Percentiles rank a stretch among this genome's conserved stretches.
These are phyloP conservation scores for Nannochloris sp. DNA, from an alignment of 139 green algal genomes.

Conservation along the genomic window DNA sequence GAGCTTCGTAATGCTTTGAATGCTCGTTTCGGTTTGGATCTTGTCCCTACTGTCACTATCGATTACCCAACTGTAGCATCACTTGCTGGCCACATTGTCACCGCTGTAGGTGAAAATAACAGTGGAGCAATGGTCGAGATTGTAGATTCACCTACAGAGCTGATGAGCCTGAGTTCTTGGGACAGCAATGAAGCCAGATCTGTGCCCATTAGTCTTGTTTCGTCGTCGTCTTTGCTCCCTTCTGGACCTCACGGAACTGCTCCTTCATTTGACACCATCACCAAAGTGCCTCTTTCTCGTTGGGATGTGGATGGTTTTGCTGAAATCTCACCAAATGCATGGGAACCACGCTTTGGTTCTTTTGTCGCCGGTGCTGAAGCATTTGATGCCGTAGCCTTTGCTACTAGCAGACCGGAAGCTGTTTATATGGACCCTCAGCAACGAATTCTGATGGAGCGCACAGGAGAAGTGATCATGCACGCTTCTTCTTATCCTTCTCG, in stretches of 20 bases:
- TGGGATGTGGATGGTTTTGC: slow-evolving; percentile 52
- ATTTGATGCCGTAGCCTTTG: slow-evolving; percentile 63
- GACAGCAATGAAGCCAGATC: not conserved
- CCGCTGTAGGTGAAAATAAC: not conserved
- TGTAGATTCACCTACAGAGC: not conserved
- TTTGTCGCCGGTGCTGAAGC: slow-evolving; percentile 40
- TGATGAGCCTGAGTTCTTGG: not conserved
- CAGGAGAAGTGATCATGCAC: slow-evolving; percentile 24
- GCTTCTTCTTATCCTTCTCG: not conserved
- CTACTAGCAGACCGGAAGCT: slow-evolving; percentile 32
- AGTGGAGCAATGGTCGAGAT: not conserved
- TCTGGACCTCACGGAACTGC: too few species aligned
- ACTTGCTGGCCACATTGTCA: slow-evolving; percentile 13
- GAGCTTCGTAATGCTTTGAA: slow-evolving; percentile 20
- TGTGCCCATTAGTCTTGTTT: not conserved
- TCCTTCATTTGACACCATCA: slow-evolving; percentile 13
- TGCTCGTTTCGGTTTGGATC: not conserved
- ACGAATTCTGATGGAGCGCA: slow-evolving; percentile 52
- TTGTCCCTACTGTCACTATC: slow-evolving; percentile 36
- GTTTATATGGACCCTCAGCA: slow-evolving; percentile 65
- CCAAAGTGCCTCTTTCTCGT: slow-evolving; percentile 33
- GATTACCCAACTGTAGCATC: slow-evolving; percentile 39
- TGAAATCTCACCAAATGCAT: not conserved
- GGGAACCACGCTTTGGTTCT: slow-evolving; percentile 36
- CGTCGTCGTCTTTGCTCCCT: too few species aligned